Evolutionary conservation across 2,329 filamentous ascomycete species (phyloP).

Genomic region (Fusarium gaditjirri): DNA sequence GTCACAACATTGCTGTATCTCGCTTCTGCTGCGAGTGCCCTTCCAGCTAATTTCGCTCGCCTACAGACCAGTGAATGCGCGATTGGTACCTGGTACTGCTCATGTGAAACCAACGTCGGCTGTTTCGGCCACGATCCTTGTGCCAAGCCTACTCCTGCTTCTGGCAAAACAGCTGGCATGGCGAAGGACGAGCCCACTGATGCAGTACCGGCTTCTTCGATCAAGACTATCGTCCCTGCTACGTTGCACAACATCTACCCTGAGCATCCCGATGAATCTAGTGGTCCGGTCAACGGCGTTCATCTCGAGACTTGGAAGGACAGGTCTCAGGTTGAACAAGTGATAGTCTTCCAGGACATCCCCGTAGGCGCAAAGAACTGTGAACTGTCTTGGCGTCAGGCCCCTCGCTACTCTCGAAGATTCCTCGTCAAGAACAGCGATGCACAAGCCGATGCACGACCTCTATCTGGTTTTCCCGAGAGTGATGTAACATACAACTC

Average conservation of each 20-base stretch:
- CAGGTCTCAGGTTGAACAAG: slow-evolving; percentile 45
- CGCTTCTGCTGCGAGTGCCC: slow-evolving; percentile 2
- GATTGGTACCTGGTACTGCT: slow-evolving; percentile 6
- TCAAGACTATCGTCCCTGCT: neutral
- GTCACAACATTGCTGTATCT: slow-evolving; percentile 8
- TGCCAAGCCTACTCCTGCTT: neutral
- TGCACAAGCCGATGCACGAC: slow-evolving; percentile 39
- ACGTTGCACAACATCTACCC: slow-evolving; percentile 32
- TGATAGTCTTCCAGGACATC: slow-evolving; percentile 48
- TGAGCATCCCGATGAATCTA: slow-evolving; percentile 21
- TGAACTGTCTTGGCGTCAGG: slow-evolving; percentile 48
- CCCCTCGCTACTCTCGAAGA: slow-evolving; percentile 50
- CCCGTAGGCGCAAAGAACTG: slow-evolving; percentile 45
- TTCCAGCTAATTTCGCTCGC: slow-evolving; percentile 11
- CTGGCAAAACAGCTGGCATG: neutral
- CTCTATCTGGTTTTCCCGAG: slow-evolving; percentile 41
- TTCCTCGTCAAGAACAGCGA: slow-evolving; percentile 49
- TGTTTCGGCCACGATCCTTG: slow-evolving; percentile 20
- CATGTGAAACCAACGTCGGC: neutral
- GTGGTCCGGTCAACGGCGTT: slow-evolving; percentile 18
- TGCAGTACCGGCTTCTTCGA: neutral
- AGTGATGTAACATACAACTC: slow-evolving; percentile 36
- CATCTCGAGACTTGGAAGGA: slow-evolving; percentile 41
- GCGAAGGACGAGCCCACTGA: neutral
- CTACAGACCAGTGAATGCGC: slow-evolving; percentile 11